phyloP scores from a whole-genome alignment of 2,329 filamentous ascomycete species.

The Eurotiales sp. region DNA sequence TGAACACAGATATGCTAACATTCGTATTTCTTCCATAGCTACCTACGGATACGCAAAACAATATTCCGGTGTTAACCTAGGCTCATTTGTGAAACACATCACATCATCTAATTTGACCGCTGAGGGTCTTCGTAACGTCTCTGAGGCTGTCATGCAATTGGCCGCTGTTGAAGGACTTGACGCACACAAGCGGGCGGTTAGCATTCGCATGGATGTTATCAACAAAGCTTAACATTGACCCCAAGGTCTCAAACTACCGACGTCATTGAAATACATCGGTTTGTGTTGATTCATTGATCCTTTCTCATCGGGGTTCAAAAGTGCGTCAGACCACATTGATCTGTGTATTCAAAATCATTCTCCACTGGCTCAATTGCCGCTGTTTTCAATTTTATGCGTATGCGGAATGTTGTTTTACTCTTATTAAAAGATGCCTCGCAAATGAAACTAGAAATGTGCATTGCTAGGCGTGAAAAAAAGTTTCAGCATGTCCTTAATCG shows the following conservation, averaged over 20 bases:
- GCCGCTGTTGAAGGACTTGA: conserved; percentile 93
- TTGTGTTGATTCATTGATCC: no score
- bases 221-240: conserved; percentile 18
- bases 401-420: neutral
- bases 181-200: conserved; percentile 76
- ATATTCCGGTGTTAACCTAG: conserved; percentile 95
- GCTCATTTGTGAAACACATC: conserved; percentile 96
- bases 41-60: conserved; percentile 98
- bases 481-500: neutral
- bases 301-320: no score
- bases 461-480: neutral
- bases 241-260: neutral
- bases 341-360: no score
- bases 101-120: conserved; percentile 87
- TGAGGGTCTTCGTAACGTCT: conserved; percentile 80
- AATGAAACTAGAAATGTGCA: neutral
- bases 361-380: no score
- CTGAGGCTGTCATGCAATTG: conserved; percentile 86
- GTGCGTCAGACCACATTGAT: neutral
- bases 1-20: conserved; percentile 20
- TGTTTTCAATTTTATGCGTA: neutral
- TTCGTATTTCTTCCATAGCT: conserved; percentile 49
- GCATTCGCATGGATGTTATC: conserved; percentile 55
- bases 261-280: no score
- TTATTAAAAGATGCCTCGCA: neutral